Base-by-base conservation (phyloP, 2,329 filamentous ascomycete species). In the Ophiostoma tasmaniense region DNA sequence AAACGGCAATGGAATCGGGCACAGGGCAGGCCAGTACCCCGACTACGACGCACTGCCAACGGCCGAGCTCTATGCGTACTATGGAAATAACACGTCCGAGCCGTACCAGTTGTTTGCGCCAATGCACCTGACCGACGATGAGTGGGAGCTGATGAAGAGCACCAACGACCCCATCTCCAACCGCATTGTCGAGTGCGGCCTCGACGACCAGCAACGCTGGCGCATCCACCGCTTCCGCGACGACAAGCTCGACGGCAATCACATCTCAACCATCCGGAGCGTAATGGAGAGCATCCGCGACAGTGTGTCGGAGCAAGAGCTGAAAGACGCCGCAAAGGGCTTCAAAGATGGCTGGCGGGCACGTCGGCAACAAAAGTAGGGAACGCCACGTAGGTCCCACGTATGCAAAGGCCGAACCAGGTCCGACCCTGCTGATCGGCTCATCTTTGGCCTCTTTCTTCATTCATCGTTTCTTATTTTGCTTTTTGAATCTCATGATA, bases 261-360 rank as follows among this genome's bases (percentile, higher is more conserved):
- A 98, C 78, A 89, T 91, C 70, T 88, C 82, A 22, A 94, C 91
- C 0, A 92, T 97, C 1, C 83, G 88, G 33, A 96, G 90, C 76
- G 95, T 99, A 3, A 84, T 97, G 70, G 89, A 94, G 73, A 96
- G 92, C 78, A 98, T 99, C 74, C 85, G 88, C 71, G 92, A 97
- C 75, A 88, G 88, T 1, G 92, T 99, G 13, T 90, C 87, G 0
- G 88, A 97, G 78, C 84, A 91, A 69, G 93, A 99, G 75, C 82
- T 99, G 42, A 84, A 93, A 64, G 84, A 80, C 1, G 84, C 86
- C 0, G 90, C 90, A 35, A 85, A 84, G 50, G 81, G 79, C n/a
- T 94, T 98, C 73, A 88, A 90, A 73, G 85, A 89, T 37, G 88
- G 87, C 17, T 97, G 93, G 89, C 97, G 97, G 79, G 82, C 85